These are phyloP conservation scores for Penicillium goetzii DNA, from an alignment of 495 filamentous ascomycete species.

Conservation along the genomic window DNA sequence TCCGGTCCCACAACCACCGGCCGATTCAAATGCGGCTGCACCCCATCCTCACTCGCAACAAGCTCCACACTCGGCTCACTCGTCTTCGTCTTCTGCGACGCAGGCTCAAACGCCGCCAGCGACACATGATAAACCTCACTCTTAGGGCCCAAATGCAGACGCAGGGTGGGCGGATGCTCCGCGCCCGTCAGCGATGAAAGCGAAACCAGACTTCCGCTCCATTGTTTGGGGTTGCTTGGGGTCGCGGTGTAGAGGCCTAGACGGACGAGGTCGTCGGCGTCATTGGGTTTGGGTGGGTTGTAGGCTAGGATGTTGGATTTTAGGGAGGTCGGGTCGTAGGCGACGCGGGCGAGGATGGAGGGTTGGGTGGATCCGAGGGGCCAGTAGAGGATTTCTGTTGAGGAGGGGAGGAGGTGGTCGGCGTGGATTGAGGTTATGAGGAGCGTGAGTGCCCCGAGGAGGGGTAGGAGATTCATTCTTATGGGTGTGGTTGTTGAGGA, in stretches of 20 bases:
- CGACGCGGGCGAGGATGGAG: conserved; percentile 45
- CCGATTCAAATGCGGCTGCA: conserved; percentile 46
- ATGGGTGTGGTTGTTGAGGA: background rate
- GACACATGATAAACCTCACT: conserved; percentile 47
- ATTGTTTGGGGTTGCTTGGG: conserved; percentile 38
- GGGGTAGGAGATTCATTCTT: conserved; percentile 33
- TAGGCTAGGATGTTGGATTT: conserved; percentile 42
- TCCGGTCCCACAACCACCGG: conserved; percentile 47
- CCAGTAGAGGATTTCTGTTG: conserved; percentile 49
- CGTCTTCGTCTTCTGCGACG: background rate
- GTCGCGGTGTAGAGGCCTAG: conserved; percentile 43
- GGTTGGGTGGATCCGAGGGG: conserved; percentile 40
- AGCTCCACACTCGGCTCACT: conserved; percentile 33
- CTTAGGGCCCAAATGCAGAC: conserved; percentile 41
- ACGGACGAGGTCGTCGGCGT: conserved; percentile 34
- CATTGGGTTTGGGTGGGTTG: conserved; percentile 32
- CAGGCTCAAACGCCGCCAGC: conserved; percentile 19
- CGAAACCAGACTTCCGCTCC: conserved; percentile 46
- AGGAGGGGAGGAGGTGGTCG: conserved; percentile 26
- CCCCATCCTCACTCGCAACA: conserved; percentile 32
- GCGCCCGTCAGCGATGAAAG: conserved; percentile 31
- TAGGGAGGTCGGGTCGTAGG: conserved; percentile 41
- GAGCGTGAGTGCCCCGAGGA: conserved; percentile 26
- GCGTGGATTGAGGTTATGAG: conserved; percentile 21
- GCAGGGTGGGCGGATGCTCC: conserved; percentile 34